Percentiles rank a stretch among this genome's conserved stretches.
phyloP scores from a whole-genome alignment of 208 protist genomes.

The Leishmania amazonensis region DNA sequence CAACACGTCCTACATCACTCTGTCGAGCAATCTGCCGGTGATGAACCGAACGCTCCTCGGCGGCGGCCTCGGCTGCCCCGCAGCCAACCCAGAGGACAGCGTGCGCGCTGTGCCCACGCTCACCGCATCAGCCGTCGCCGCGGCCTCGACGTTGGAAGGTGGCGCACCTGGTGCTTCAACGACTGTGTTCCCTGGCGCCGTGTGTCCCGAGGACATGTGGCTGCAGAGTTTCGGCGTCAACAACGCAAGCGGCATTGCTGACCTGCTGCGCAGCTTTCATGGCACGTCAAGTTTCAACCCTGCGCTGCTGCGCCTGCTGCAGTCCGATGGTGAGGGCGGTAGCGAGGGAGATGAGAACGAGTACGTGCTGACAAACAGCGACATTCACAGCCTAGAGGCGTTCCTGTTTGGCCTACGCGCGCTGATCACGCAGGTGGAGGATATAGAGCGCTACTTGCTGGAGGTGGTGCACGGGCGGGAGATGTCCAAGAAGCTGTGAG shows the following conservation, averaged over 20 bases:
- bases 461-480: constrained; percentile 74
- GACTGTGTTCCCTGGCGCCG: neutral
- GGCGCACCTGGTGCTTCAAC: neutral
- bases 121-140: neutral
- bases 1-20: constrained; percentile 25
- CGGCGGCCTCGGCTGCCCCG: neutral
- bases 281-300: constrained; percentile 1
- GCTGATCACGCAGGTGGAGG: constrained; percentile 66
- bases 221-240: neutral
- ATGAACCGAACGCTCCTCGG: constrained; percentile 15
- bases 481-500: constrained; percentile 73
- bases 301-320: constrained; percentile 3
- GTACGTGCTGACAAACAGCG: constrained; percentile 80
- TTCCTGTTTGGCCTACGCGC: constrained; percentile 82
- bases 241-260: neutral
- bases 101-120: neutral
- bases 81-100: neutral
- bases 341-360: constrained; percentile 41
- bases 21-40: constrained; percentile 15
- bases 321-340: constrained; percentile 26
- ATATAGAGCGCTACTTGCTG: constrained; percentile 74
- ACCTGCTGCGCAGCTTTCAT: constrained; percentile 6
- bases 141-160: neutral
- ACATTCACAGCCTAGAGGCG: constrained; percentile 86
- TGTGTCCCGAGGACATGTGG: neutral